Evolutionary conservation across 768 basidiomycete genomes (phyloP).

Genomic region (Hygrocybe punicea): DNA sequence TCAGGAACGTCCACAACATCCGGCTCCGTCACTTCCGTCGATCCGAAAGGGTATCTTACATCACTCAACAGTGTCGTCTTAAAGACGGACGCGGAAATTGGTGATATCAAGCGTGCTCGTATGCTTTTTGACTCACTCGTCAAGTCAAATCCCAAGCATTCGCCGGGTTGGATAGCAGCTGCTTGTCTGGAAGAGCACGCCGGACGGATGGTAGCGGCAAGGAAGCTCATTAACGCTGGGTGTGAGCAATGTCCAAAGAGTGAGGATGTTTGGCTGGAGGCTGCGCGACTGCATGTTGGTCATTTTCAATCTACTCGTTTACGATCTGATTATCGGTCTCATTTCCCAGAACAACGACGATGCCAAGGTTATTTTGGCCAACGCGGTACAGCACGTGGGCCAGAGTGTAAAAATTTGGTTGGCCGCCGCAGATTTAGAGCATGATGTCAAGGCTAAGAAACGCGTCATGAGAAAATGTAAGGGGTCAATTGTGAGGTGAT

Average conservation of each 20-base stretch:
- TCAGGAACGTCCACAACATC: conserved; percentile 68
- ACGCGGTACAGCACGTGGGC: conserved; percentile 90
- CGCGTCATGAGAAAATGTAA: conserved; percentile 87
- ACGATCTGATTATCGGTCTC: not conserved
- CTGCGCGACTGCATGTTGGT: conserved; percentile 86
- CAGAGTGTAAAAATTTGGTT: conserved; percentile 97
- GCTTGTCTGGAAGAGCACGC: conserved; percentile 96
- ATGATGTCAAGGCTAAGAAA: conserved; percentile 81
- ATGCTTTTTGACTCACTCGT: conserved; percentile 96
- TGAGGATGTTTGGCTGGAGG: conserved; percentile 98
- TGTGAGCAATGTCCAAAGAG: conserved; percentile 95
- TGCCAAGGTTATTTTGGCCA: conserved; percentile 90
- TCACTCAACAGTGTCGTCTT: conserved; percentile 85
- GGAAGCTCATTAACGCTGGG: conserved; percentile 89
- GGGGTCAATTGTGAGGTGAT: conserved; percentile 14
- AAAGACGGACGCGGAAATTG: conserved; percentile 94
- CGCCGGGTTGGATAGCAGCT: conserved; percentile 98
- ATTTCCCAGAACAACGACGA: conserved; percentile 74
- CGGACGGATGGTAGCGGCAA: conserved; percentile 90
- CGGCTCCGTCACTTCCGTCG: conserved; percentile 82
- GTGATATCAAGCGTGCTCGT: conserved; percentile 95
- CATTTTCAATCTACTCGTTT: not conserved
- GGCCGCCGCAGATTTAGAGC: conserved; percentile 86
- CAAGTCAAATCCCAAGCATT: conserved; percentile 95
- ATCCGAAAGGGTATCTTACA: conserved; percentile 98